These are phyloP conservation scores for Tolypocladium cylindrosporum DNA, from an alignment of 2,329 filamentous ascomycete species.

Conservation along the genomic window DNA sequence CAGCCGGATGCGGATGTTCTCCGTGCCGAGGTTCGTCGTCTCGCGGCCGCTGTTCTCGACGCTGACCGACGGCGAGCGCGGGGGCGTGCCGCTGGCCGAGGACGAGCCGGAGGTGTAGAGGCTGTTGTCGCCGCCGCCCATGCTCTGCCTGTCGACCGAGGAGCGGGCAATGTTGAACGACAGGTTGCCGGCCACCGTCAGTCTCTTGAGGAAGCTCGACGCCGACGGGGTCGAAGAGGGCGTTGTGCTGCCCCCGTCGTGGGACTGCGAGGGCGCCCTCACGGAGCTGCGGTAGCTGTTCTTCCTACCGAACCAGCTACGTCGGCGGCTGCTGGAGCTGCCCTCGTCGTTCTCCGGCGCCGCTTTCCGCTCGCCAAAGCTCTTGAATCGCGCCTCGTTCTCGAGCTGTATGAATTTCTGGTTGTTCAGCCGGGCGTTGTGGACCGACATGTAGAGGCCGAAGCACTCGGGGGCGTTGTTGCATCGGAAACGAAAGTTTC, in stretches of 20 bases:
- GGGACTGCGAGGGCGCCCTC: conserved; percentile 54
- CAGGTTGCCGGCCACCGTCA: conserved; percentile 60
- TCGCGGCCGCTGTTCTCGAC: conserved; percentile 39
- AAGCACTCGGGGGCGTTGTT: conserved; percentile 68
- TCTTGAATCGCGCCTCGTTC: conserved; percentile 60
- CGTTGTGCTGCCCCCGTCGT: conserved; percentile 63
- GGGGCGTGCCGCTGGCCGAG: conserved; percentile 36
- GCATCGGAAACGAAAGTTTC: conserved; percentile 85
- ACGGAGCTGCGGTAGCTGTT: conserved; percentile 56
- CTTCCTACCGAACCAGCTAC: conserved; percentile 52
- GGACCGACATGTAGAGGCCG: conserved; percentile 75
- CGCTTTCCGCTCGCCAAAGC: conserved; percentile 49
- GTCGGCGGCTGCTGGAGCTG: conserved; percentile 34
- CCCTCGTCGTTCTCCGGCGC: conserved; percentile 36
- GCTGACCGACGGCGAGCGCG: conserved; percentile 48
- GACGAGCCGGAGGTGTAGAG: conserved; percentile 51
- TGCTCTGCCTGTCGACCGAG: conserved; percentile 50
- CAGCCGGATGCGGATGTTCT: conserved; percentile 74
- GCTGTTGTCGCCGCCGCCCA: conserved; percentile 45
- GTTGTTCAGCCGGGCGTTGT: conserved; percentile 83
- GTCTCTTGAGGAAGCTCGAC: conserved; percentile 70
- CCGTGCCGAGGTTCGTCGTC: conserved; percentile 51
- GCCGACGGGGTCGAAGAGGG: conserved; percentile 53
- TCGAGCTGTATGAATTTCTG: conserved; percentile 69
- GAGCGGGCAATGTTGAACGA: conserved; percentile 76